phyloP scores from a whole-genome alignment of 2,329 filamentous ascomycete species.

The Colletotrichum simmondsii region DNA sequence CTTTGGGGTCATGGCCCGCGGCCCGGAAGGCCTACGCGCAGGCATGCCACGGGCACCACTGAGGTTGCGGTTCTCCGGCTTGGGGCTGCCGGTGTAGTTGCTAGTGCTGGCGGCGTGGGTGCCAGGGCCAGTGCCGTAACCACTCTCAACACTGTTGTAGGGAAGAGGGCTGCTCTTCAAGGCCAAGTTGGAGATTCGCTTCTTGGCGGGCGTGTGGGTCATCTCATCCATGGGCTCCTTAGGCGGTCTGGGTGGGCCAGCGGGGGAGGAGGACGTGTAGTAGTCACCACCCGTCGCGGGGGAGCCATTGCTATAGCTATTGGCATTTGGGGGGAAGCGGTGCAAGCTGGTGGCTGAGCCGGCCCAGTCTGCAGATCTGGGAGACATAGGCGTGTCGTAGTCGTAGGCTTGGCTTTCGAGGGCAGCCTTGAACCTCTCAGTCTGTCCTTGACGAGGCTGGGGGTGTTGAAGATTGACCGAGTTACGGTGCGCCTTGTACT shows the following conservation, averaged over 20 bases:
- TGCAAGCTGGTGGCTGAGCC: conserved; percentile 69
- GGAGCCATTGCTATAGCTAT: conserved; percentile 58
- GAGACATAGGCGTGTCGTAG: conserved; percentile 71
- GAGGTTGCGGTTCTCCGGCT: conserved; percentile 67
- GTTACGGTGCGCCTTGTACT: conserved; percentile 85
- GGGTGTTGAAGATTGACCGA: conserved; percentile 84
- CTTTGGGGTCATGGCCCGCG: conserved; percentile 70
- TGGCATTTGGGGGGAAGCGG: conserved; percentile 59
- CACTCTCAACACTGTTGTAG: conserved; percentile 66
- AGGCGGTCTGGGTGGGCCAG: conserved; percentile 66
- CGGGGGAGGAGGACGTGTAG: conserved; percentile 55
- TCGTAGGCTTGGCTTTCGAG: conserved; percentile 79
- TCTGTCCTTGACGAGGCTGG: conserved; percentile 79
- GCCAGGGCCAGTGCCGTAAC: conserved; percentile 60
- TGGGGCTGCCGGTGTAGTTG: conserved; percentile 63
- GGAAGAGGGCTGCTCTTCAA: conserved; percentile 64
- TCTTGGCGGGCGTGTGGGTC: conserved; percentile 56
- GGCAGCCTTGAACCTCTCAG: conserved; percentile 77
- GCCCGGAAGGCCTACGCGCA: conserved; percentile 66
- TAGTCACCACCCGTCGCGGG: conserved; percentile 51
- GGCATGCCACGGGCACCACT: conserved; percentile 63
- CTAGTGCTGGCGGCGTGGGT: conserved; percentile 63
- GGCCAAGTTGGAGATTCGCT: conserved; percentile 61
- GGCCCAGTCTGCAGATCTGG: conserved; percentile 70
- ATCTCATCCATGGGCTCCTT: conserved; percentile 68